Percentiles rank a stretch among this genome's conserved stretches.
Evolutionary conservation across 2,329 filamentous ascomycete genomes (phyloP).

Genomic region (Calonectria hongkongensis): DNA sequence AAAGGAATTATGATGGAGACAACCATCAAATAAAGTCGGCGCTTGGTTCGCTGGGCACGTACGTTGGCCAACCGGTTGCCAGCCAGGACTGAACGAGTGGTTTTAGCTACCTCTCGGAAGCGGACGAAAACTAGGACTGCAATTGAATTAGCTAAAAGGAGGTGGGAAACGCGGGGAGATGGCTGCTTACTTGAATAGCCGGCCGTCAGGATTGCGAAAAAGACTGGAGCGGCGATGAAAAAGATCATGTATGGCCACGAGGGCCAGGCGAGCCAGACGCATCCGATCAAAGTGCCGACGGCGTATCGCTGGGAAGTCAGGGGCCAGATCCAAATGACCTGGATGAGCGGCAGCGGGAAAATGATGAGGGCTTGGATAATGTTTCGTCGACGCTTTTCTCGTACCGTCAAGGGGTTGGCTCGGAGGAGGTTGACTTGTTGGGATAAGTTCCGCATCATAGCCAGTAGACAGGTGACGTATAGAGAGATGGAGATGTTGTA

Average conservation of each 20-base stretch:
- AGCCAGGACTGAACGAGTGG: constrained; percentile 62
- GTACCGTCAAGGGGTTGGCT: constrained; percentile 61
- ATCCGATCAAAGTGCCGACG: constrained; percentile 71
- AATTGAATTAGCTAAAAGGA: neutral
- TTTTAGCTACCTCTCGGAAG: constrained; percentile 67
- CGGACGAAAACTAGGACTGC: constrained; percentile 68
- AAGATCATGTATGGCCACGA: constrained; percentile 71
- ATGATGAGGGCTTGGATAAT: constrained; percentile 72
- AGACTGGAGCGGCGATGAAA: constrained; percentile 66
- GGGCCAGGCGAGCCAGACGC: constrained; percentile 64
- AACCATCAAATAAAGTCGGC: constrained; percentile 74
- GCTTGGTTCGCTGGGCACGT: constrained; percentile 68
- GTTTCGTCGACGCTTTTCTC: constrained; percentile 65
- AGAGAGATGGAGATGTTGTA: constrained; percentile 68
- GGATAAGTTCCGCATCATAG: constrained; percentile 73
- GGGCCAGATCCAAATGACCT: constrained; percentile 69
- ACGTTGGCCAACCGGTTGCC: constrained; percentile 63
- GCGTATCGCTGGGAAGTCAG: constrained; percentile 69
- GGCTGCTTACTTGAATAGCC: constrained; percentile 68
- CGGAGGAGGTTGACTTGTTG: constrained; percentile 68
- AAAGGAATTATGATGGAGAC: constrained; percentile 71
- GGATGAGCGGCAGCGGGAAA: constrained; percentile 71
- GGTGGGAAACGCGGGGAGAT: neutral
- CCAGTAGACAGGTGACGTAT: constrained; percentile 71
- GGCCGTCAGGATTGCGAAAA: constrained; percentile 66